phyloP scores from a whole-genome alignment of 2,329 filamentous ascomycete genomes.

The Arthrobotrys sinensis region DNA sequence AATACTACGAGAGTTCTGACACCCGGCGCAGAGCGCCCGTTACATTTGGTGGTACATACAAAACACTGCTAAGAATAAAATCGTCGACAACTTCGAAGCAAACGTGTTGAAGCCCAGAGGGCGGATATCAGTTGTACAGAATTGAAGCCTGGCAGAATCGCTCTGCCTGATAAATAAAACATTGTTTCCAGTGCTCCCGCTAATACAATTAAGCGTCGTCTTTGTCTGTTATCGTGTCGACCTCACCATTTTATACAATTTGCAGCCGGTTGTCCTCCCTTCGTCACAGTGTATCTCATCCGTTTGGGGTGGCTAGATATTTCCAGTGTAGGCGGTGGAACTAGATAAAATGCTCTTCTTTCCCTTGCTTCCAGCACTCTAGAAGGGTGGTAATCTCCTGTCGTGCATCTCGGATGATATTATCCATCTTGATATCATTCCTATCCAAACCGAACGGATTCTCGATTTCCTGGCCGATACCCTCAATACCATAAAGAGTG shows the following conservation, averaged over 20 bases:
- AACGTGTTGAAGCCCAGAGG: neutral
- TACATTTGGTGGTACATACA: neutral
- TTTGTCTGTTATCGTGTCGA: neutral
- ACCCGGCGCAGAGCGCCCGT: neutral
- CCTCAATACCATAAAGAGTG: slow-evolving; percentile 72
- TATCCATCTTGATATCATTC: slow-evolving; percentile 79
- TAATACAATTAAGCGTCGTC: neutral
- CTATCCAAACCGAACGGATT: slow-evolving; percentile 78
- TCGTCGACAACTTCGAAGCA: neutral
- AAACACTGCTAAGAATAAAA: neutral
- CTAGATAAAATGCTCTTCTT: slow-evolving; percentile 63
- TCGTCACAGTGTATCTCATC: neutral
- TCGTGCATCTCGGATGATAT: slow-evolving; percentile 74
- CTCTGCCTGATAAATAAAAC: slow-evolving; percentile 2
- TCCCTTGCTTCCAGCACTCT: slow-evolving; percentile 71
- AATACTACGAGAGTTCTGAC: neutral
- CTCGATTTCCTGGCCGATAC: slow-evolving; percentile 75
- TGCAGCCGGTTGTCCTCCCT: neutral
- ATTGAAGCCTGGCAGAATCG: neutral
- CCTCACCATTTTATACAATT: neutral
- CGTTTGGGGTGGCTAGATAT: too few species aligned
- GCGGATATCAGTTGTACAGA: neutral
- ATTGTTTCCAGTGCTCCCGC: neutral
- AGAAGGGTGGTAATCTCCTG: slow-evolving; percentile 74
- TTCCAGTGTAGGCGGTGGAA: neutral